These are phyloP conservation scores for Lachancea meyersii DNA, from an alignment of 805 yeast species.

Conservation along the genomic window DNA sequence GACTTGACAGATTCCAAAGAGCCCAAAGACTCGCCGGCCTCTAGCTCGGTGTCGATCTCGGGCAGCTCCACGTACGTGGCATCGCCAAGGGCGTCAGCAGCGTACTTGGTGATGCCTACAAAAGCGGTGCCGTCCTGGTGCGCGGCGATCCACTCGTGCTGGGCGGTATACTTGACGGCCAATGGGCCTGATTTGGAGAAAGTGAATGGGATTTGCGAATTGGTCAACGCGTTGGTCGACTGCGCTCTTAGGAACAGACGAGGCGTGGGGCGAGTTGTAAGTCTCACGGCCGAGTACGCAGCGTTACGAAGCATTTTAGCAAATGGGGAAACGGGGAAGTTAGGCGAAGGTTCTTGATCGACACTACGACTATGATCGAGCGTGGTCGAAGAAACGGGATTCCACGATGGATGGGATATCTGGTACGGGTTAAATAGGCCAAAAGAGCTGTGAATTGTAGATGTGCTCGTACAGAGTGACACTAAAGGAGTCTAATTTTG, in stretches of 20 bases:
- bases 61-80: conserved; percentile 92
- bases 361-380: not conserved
- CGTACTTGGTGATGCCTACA: conserved; percentile 91
- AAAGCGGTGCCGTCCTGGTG: conserved; percentile 78
- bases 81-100: conserved; percentile 95
- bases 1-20: conserved; percentile 93
- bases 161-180: conserved; percentile 63
- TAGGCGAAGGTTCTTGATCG: not conserved
- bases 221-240: conserved; percentile 28
- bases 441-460: no score
- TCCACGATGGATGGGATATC: no score
- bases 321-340: not conserved
- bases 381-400: not conserved
- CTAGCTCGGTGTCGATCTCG: conserved; percentile 55
- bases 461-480: not conserved
- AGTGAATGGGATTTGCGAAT: conserved; percentile 29
- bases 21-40: conserved; percentile 77
- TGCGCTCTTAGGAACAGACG: conserved; percentile 23
- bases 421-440: no score
- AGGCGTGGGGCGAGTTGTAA: conserved; percentile 9
- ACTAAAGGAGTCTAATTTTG: not conserved
- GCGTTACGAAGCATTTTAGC: conserved; percentile 1
- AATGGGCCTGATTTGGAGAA: conserved; percentile 29
- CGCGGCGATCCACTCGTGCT: conserved; percentile 92
- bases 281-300: not conserved